A percentile compares a stretch with the other conserved stretches of the same genome.
These are phyloP conservation scores for Balakata baccata DNA, from an alignment of 345 rosid genomes.

Conservation along the genomic window DNA sequence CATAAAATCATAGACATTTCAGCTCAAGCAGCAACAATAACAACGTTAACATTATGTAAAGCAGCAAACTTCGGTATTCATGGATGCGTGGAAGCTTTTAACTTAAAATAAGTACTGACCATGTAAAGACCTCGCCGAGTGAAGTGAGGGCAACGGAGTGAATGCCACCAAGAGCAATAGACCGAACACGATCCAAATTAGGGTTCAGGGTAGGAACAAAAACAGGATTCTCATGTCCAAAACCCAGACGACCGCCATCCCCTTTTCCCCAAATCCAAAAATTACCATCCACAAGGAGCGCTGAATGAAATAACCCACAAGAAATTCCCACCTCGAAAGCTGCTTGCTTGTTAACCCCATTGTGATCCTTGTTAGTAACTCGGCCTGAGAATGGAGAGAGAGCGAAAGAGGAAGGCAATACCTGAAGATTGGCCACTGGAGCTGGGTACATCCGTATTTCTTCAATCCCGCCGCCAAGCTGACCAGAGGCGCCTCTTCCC, in stretches of 20 bases:
- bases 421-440: constrained; percentile 53
- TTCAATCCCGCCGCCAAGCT: constrained; percentile 87
- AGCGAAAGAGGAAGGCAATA: constrained; percentile 40
- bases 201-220: constrained; percentile 72
- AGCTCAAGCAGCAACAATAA: neutral
- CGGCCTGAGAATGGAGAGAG: constrained; percentile 62
- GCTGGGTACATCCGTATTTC: constrained; percentile 69
- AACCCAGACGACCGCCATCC: constrained; percentile 86
- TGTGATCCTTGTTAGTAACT: constrained; percentile 9
- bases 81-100: no score
- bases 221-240: constrained; percentile 72
- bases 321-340: constrained; percentile 53
- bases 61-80: no score
- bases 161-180: constrained; percentile 74
- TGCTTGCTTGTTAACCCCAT: neutral
- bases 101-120: constrained; percentile 42
- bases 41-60: neutral
- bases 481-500: constrained; percentile 96
- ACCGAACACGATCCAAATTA: constrained; percentile 47
- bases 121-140: constrained; percentile 63
- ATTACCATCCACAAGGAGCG: constrained; percentile 53
- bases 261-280: constrained; percentile 95
- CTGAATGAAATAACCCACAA: constrained; percentile 83
- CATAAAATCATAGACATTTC: neutral
- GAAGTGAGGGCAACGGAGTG: constrained; percentile 81